Percentiles rank a stretch among this genome's conserved stretches.
Conservation (phyloP, 371 early-diverging fungal genomes). For the Mortierella sp. region DNA sequence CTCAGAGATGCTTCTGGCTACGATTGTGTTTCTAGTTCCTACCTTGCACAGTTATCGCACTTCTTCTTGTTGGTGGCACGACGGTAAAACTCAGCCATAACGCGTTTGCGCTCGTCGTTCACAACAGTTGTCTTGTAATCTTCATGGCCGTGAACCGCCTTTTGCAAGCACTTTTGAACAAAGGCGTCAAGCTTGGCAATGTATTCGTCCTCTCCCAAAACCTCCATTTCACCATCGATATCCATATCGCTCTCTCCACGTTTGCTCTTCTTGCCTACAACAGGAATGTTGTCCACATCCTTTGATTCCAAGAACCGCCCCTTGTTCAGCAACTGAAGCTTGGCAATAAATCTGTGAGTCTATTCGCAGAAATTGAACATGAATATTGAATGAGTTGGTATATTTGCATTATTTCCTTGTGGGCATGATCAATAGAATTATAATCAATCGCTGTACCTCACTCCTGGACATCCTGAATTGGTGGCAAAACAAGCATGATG, state of each 20-base stretch:
- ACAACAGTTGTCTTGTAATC: constrained; percentile 81
- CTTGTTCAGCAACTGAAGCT: constrained; percentile 79
- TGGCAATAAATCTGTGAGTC: constrained; percentile 67
- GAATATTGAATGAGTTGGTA: not conserved
- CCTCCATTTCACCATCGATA: constrained; percentile 60
- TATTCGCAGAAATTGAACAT: constrained; percentile 17
- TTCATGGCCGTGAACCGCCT: constrained; percentile 45
- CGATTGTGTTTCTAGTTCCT: not conserved
- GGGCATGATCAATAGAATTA: not conserved
- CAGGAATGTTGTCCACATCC: constrained; percentile 76
- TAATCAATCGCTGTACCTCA: constrained; percentile 60
- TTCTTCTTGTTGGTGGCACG: constrained; percentile 64
- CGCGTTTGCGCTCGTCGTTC: constrained; percentile 78
- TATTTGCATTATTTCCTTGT: not conserved
- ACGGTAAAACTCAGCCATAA: constrained; percentile 82
- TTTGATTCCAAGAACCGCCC: constrained; percentile 89
- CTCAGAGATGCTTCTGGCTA: constrained; percentile 6
- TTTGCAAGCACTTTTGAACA: constrained; percentile 27
- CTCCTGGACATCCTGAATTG: constrained; percentile 81
- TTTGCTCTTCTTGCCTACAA: constrained; percentile 56
- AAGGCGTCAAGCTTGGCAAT: constrained; percentile 62
- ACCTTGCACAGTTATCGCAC: constrained; percentile 85
- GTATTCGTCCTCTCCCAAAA: constrained; percentile 66
- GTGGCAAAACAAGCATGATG: constrained; percentile 94
- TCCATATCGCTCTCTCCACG: constrained; percentile 64